These are phyloP conservation scores for Quambalaria eucalypti DNA, from an alignment of 1,284 basidiomycete species.

Conservation along the genomic window DNA sequence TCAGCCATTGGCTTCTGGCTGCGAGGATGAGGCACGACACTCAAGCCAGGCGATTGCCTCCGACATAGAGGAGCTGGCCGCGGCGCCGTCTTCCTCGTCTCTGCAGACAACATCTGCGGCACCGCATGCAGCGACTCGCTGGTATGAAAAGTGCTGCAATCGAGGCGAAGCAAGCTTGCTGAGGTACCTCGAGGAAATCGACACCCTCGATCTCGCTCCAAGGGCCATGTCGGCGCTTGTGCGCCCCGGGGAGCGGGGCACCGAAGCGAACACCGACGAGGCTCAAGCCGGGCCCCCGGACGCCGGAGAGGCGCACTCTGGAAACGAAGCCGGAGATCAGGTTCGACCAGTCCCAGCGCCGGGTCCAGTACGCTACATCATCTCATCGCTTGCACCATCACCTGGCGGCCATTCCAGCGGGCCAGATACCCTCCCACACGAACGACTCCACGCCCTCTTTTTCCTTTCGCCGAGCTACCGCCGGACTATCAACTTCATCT, in stretches of 20 bases:
- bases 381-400: slow-evolving; percentile 27
- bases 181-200: slow-evolving; percentile 13
- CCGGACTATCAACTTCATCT: too few species aligned
- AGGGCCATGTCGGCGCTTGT: slow-evolving; percentile 1
- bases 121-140: too few species aligned
- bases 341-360: too few species aligned
- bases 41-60: slow-evolving; percentile 2
- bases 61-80: too few species aligned
- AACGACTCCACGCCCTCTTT: slow-evolving; percentile 37
- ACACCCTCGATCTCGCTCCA: slow-evolving; percentile 3
- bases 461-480: slow-evolving; percentile 29
- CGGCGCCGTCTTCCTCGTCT: too few species aligned
- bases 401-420: too few species aligned
- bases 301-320: too few species aligned
- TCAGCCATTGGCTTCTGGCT: slow-evolving; percentile 4
- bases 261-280: too few species aligned
- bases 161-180: slow-evolving; percentile 24
- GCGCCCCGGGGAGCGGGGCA: too few species aligned
- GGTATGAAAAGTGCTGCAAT: slow-evolving; percentile 24
- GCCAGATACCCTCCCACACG: slow-evolving; percentile 35
- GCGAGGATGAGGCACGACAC: not conserved
- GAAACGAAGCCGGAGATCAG: too few species aligned
- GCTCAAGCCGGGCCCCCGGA: too few species aligned
- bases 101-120: too few species aligned
- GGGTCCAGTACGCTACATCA: slow-evolving; percentile 37